A percentile compares a stretch with the other conserved stretches of the same genome.
Conservation (phyloP, 495 filamentous ascomycete species). For the Talaromyces liani region DNA sequence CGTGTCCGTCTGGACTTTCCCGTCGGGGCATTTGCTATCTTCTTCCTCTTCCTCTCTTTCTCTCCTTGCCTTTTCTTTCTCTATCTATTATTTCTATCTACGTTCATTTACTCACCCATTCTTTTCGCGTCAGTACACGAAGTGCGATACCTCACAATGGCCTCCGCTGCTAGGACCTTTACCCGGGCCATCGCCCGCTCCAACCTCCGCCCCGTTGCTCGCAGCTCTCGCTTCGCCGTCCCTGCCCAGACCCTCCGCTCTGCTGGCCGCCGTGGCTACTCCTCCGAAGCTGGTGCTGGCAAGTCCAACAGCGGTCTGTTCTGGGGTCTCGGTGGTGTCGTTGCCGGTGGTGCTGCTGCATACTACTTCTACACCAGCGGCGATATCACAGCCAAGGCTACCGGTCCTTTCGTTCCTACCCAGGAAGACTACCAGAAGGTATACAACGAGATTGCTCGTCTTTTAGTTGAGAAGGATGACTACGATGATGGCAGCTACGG, state of each 20-base stretch:
- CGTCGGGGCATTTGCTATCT: not conserved
- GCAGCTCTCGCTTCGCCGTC: conserved; percentile 51
- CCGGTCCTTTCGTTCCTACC: conserved; percentile 54
- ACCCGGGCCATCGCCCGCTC: conserved; percentile 46
- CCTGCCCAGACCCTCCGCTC: conserved; percentile 58
- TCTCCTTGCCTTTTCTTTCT: not conserved
- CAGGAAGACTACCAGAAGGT: conserved; percentile 92
- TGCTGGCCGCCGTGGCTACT: conserved; percentile 65
- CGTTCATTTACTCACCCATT: not conserved
- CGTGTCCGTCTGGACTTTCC: not conserved
- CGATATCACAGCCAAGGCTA: conserved; percentile 27
- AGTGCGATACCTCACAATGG: conserved; percentile 35
- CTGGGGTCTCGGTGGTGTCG: conserved; percentile 49
- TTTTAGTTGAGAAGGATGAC: conserved; percentile 80
- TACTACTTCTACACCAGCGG: conserved; percentile 64
- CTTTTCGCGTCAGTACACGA: not conserved
- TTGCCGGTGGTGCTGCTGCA: conserved; percentile 57
- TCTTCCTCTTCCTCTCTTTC: not conserved
- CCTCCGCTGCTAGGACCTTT: conserved; percentile 44
- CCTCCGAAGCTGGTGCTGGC: conserved; percentile 54
- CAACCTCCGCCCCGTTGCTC: conserved; percentile 37
- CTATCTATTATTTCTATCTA: not conserved
- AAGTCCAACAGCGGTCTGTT: conserved; percentile 42
- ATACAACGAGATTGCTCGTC: conserved; percentile 77
- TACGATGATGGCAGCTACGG: conserved; percentile 97